These are phyloP conservation scores for Calendula officinalis DNA, from an alignment of 129 eudicot species.

Conservation along the genomic window DNA sequence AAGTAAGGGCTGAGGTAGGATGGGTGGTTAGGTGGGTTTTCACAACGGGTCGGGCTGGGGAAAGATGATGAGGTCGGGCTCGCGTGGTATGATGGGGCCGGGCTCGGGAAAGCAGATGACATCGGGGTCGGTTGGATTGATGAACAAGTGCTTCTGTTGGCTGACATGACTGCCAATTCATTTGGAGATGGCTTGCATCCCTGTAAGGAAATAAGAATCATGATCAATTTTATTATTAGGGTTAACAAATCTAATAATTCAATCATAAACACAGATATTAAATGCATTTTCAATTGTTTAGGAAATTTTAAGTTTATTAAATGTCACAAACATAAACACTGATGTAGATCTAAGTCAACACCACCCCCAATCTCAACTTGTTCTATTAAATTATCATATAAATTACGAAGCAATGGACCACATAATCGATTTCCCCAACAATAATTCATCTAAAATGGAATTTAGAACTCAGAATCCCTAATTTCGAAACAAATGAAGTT, in stretches of 20 bases:
- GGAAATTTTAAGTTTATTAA: too few species aligned
- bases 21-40: constrained; percentile 51
- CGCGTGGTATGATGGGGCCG: constrained; percentile 82
- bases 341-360: constrained; percentile 15
- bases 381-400: constrained; percentile 3
- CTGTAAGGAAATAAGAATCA: constrained; percentile 33
- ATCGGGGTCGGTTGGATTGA: constrained; percentile 74
- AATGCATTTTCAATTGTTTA: neutral
- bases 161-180: constrained; percentile 44
- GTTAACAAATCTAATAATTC: neutral
- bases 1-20: constrained; percentile 74
- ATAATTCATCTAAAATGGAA: too few species aligned
- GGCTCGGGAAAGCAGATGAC: constrained; percentile 78
- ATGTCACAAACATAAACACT: too few species aligned
- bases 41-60: constrained; percentile 77
- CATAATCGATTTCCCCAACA: neutral
- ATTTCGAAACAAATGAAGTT: neutral
- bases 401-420: neutral
- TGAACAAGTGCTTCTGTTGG: constrained; percentile 60
- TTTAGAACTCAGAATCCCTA: constrained; percentile 14
- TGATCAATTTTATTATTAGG: neutral
- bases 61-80: constrained; percentile 83
- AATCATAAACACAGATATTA: neutral
- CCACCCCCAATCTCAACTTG: constrained; percentile 5
- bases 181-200: constrained; percentile 68